Conservation (phyloP, 1,139 yeast species). For the Protomyces gravidus region DNA sequence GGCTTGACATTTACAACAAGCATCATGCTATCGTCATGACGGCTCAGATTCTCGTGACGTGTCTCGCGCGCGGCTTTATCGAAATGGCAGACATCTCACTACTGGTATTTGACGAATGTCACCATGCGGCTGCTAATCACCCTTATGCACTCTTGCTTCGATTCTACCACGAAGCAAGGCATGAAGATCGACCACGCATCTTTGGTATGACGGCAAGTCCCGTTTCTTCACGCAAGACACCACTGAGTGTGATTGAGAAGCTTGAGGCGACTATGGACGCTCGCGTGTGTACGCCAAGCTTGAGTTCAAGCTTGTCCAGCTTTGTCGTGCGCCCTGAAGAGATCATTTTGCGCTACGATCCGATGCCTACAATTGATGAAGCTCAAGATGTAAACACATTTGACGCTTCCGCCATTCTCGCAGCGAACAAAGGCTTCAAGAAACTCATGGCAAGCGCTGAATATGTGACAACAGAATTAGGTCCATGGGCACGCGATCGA, state of each 20-base stretch:
- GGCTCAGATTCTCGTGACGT: constrained; percentile 30
- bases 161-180: constrained; percentile 21
- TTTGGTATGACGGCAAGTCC: constrained; percentile 34
- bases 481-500: neutral
- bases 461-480: neutral
- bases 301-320: neutral
- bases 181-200: constrained; percentile 26
- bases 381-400: neutral
- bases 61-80: constrained; percentile 30
- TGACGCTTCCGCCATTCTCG: too few relatives aligned
- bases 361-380: neutral
- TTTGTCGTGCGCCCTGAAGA: constrained; percentile 10
- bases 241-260: neutral
- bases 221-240: constrained; percentile 18
- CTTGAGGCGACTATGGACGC: constrained; percentile 27
- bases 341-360: neutral
- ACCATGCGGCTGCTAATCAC: constrained; percentile 30
- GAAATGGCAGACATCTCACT: constrained; percentile 16
- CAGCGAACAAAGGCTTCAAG: neutral
- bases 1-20: constrained; percentile 28
- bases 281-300: constrained; percentile 20
- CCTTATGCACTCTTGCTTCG: constrained; percentile 28
- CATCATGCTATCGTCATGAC: constrained; percentile 32
- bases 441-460: neutral
- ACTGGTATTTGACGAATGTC: constrained; percentile 33